These are phyloP conservation scores for Geranium brycei DNA, from an alignment of 345 rosid species.

Conservation along the genomic window DNA sequence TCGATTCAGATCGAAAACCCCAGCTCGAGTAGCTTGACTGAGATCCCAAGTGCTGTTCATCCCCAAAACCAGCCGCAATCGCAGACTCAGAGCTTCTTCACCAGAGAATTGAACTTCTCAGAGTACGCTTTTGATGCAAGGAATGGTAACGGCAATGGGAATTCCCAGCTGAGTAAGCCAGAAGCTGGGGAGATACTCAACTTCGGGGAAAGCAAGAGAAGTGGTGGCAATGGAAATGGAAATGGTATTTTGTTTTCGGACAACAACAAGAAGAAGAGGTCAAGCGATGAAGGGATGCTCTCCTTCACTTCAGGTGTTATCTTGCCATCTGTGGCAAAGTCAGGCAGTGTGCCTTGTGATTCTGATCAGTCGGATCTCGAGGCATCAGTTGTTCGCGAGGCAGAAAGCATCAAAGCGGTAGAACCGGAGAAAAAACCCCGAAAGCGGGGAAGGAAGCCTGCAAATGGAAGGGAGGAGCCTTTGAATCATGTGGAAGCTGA, in stretches of 20 bases:
- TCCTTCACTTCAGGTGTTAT: conserved; percentile 64
- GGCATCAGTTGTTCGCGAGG: conserved; percentile 60
- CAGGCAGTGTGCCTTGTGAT: conserved; percentile 42
- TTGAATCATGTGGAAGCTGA: conserved; percentile 91
- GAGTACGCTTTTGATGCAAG: conserved; percentile 33
- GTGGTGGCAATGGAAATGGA: conserved; percentile 29
- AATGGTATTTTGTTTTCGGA: conserved; percentile 19
- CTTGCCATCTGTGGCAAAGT: conserved; percentile 42
- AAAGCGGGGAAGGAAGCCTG: conserved; percentile 85
- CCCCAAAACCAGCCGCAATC: conserved; percentile 17
- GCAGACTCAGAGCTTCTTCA: conserved; percentile 23
- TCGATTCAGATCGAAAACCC: conserved; percentile 31
- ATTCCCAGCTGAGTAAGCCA: conserved; percentile 41
- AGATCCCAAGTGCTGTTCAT: conserved; percentile 19
- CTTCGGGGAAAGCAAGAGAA: conserved; percentile 58
- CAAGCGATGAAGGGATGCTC: conserved; percentile 61
- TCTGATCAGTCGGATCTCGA: conserved; percentile 89
- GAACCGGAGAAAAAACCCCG: conserved; percentile 74
- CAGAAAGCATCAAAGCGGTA: conserved; percentile 42
- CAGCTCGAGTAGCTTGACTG: conserved; percentile 36
- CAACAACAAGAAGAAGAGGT: conserved; percentile 44
- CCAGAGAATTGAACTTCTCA: conserved; percentile 54
- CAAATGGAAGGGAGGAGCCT: conserved; percentile 87
- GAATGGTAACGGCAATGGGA: conserved; percentile 23
- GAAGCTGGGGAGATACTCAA: conserved; percentile 56